Base-by-base conservation (phyloP, 164 flowering plant species). In the Pachysandra terminalis region DNA sequence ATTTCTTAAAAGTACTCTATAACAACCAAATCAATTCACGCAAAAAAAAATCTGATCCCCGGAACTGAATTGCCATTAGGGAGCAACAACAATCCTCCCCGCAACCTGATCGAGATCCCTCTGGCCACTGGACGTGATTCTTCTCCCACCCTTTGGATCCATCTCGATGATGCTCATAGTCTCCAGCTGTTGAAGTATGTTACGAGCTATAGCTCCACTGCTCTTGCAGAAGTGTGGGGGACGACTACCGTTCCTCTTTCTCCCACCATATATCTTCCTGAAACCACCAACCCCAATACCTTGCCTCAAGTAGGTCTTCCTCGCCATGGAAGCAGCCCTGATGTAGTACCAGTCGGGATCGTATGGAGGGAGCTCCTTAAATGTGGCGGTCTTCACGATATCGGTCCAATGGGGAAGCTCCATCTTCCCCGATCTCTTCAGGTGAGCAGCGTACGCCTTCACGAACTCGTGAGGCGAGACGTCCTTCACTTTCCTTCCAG, bases 221-320 rank as follows among this genome's bases (percentile, higher is more conserved):
- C 96, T 91, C 82, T 85, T 84, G 81, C 96, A 79, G 79, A 93
- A 93, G 71, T 90, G 97, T 0, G 87, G 94, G 14, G 97, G 98
- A 19, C 94, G 87, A 62, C 91, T 87, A 16, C 97, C 92, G 67
- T 93, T 93, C 77, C 96, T 87, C 92, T 90, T 82, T 79, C 88
- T 83, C 10, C 98, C 98, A 58, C 98, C 98, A 70, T 93, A 93
- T 28, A 93, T 93, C 71, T 91, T 90, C 37, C 71, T 73, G 77
- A 93, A 93, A 19, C 87, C 90, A 64, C 97, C 98, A 22, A 90
- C 96, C 51, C 98, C 98, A 79, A 88, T 79, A 17, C 97, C 97
- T 40, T 86, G 88, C 77, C 97, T 86, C 82, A 89, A 58, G 74
- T 93, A 93, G 63, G 90, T 78, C 63, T 83, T 83, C 74, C 89